Base-by-base conservation (phyloP, 345 rosid genomes). In the Lepidium aucheri region DNA sequence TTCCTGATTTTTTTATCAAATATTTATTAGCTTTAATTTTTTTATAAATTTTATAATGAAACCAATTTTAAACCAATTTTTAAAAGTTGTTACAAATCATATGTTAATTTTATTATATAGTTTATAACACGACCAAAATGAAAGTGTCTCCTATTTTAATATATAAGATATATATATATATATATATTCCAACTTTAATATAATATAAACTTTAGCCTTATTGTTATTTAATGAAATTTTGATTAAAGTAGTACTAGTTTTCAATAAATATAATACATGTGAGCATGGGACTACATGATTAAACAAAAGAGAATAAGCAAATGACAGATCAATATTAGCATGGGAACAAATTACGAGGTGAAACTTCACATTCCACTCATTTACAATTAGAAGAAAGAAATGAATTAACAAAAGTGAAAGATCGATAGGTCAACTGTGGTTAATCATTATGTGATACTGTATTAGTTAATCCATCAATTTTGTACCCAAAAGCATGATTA, bases 381-480 rank as follows among this genome's bases (percentile, higher is more conserved):
- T 17, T 28, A 65, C 34, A 65, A 51, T 17, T 16, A 43, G 59
- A 52, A 51, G 15, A 65, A 50, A 33, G 9, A 66, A 17, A 40
- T 41, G 42, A 2, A 2, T 2, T 5, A 28, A 0, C 42, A 72
- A 64, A 42, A 42, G 55, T 50, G 61, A 58, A 64, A 74, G 69
- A 40, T 39, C 33, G 57, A 69, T 74, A 62, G 79, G 80, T 82
- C 79, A 78, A 73, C 65, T 69, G 79, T 83, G 69, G 57, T 78
- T 73, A 73, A 59, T 73, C 72, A 73, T 63, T 71, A 47, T 69
- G 63, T 72, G 67, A 66, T 63, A n/a, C n/a, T n/a, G n/a, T n/a
- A 73, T 88, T 85, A 74, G 96, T 86, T 89, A 87, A 72, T 45
- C 82, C 70, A 77, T 89, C 96, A 84, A 83, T 86, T 84, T 74